Percentiles rank a stretch among this genome's conserved stretches.
Evolutionary conservation across 805 yeast genomes (phyloP).

Genomic region (Metschnikowia hibisci): DNA sequence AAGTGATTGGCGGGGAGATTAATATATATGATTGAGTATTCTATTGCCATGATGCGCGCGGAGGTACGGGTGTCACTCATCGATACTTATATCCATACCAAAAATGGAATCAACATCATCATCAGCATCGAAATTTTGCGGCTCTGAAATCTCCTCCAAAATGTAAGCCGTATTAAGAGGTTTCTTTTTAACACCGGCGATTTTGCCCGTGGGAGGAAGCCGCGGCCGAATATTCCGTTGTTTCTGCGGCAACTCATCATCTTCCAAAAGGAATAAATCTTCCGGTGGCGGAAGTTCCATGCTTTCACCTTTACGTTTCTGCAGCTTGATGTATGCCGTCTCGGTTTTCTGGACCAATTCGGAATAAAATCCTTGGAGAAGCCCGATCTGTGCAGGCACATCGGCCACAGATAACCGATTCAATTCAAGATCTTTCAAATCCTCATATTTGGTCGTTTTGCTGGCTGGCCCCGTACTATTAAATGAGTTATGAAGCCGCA

Average conservation of each 20-base stretch:
- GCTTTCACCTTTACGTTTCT: conserved; percentile 38
- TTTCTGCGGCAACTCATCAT: conserved; percentile 79
- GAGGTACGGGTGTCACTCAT: background rate
- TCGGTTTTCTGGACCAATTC: conserved; percentile 41
- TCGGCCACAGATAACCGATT: conserved; percentile 50
- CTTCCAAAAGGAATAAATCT: conserved; percentile 54
- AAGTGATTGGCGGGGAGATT: no score
- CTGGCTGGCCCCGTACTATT: conserved; percentile 41
- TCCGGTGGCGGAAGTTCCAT: conserved; percentile 38
- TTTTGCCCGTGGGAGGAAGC: conserved; percentile 88
- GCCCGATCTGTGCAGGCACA: conserved; percentile 51
- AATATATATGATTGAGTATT: no score
- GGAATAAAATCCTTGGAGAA: conserved; percentile 51
- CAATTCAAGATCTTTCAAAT: conserved; percentile 54
- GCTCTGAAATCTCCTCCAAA: conserved; percentile 1
- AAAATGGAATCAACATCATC: conserved; percentile 2
- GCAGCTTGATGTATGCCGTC: conserved; percentile 38
- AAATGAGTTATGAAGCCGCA: conserved; percentile 61
- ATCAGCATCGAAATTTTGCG: background rate
- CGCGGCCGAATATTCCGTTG: conserved; percentile 72
- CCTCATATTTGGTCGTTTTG: conserved; percentile 57
- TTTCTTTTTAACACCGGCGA: conserved; percentile 65
- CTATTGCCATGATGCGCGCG: no score
- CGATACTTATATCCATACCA: conserved; percentile 5
- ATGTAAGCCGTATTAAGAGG: conserved; percentile 30